Conservation (phyloP, 164 flowering plant genomes). For the Macadamia integrifolia region DNA sequence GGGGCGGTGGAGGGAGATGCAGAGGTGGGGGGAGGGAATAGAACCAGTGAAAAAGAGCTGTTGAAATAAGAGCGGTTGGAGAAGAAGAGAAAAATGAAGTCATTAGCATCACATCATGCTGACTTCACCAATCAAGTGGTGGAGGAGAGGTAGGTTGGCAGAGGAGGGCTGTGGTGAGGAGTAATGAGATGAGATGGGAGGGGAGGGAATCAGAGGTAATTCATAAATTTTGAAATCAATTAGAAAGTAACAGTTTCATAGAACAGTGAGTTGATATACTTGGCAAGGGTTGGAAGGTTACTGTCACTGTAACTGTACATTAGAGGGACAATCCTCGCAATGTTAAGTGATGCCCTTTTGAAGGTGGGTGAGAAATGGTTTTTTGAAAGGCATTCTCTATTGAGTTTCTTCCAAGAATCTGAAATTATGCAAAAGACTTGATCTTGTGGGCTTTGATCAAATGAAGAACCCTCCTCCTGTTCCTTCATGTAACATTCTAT, state of each 20-base stretch:
- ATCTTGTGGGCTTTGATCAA: constrained; percentile 17
- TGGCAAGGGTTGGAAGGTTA: constrained; percentile 25
- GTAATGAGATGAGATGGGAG: too few relatives aligned
- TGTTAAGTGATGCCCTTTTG: constrained; percentile 22
- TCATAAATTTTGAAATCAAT: too few relatives aligned
- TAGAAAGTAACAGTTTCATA: background rate
- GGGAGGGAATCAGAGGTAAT: too few relatives aligned
- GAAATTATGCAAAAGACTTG: constrained; percentile 25
- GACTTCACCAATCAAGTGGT: too few relatives aligned
- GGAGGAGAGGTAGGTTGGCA: too few relatives aligned
- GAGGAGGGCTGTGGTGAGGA: too few relatives aligned
- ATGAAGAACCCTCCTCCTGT: constrained; percentile 7
- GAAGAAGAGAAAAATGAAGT: too few relatives aligned
- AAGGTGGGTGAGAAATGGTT: constrained; percentile 28
- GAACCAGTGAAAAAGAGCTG: too few relatives aligned
- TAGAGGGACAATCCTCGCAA: constrained; percentile 36
- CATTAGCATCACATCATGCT: too few relatives aligned
- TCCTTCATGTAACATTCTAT: constrained; percentile 34
- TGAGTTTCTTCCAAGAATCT: constrained; percentile 37
- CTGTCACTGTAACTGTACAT: constrained; percentile 36
- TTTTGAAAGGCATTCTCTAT: constrained; percentile 23
- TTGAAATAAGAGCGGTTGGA: too few relatives aligned
- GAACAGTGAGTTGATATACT: constrained; percentile 23
- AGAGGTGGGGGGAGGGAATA: too few relatives aligned
- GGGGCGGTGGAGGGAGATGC: too few relatives aligned